A percentile compares a stretch with the other conserved stretches of the same genome.
These are phyloP conservation scores for Sparassis latifolia DNA, from an alignment of 1,284 basidiomycete genomes.

Conservation along the genomic window DNA sequence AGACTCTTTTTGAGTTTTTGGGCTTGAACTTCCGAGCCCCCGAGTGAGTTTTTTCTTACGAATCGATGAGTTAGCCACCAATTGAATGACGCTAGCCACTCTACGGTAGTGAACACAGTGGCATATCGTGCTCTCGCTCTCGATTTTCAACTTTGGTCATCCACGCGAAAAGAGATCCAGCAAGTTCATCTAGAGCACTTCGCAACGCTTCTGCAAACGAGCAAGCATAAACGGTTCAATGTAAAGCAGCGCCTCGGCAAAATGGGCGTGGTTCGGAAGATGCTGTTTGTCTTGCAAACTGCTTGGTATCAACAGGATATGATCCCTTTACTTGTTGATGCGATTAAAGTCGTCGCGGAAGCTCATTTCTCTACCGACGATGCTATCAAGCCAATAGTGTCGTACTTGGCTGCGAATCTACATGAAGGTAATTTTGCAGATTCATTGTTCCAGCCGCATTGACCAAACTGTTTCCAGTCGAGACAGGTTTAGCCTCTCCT, in stretches of 20 bases:
- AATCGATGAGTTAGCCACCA: not conserved
- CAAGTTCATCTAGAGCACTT: constrained; percentile 79
- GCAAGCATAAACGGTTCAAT: constrained; percentile 73
- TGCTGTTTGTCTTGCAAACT: constrained; percentile 78
- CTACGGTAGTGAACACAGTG: constrained; percentile 75
- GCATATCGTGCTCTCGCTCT: constrained; percentile 83
- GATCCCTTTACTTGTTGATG: constrained; percentile 49
- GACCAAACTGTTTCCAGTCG: constrained; percentile 10
- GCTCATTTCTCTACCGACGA: constrained; percentile 64
- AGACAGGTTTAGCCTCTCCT: constrained; percentile 40
- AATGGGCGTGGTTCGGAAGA: constrained; percentile 65
- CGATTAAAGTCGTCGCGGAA: constrained; percentile 50
- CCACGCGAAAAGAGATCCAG: constrained; percentile 64
- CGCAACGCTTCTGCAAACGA: constrained; percentile 61
- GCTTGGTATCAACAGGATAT: constrained; percentile 62
- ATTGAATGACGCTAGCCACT: constrained; percentile 44
- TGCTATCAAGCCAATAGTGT: constrained; percentile 78
- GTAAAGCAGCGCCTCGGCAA: constrained; percentile 62
- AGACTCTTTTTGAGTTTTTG: constrained; percentile 77
- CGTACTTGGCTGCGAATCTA: constrained; percentile 82
- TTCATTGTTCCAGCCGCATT: not conserved
- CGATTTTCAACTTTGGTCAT: constrained; percentile 89
- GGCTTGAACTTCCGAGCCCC: constrained; percentile 80
- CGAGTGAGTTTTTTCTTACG: constrained; percentile 44
- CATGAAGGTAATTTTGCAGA: constrained; percentile 48